Evolutionary conservation across 805 yeast genomes (phyloP), one percentile per base, ranked within the genome.

Genomic region (Metschnikowia corniflorae): DNA sequence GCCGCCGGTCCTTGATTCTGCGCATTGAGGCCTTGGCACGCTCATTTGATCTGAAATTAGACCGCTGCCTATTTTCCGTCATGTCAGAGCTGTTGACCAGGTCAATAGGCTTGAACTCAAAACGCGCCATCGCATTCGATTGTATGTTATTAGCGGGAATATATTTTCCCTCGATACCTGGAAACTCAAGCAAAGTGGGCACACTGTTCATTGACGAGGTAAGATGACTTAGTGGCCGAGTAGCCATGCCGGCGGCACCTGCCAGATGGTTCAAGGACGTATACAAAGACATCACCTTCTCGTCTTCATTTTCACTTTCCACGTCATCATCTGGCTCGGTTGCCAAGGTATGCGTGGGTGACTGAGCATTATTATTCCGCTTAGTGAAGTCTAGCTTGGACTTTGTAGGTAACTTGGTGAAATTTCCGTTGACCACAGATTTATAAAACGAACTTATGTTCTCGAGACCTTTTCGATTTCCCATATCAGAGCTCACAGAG

Each of bases 251-350:
- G 5, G 44, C 23, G 14, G 36, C 20, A 30, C 43, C 36, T 7
- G 40, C 36, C 41, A 23, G 47, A 21, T 62, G 65, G 29, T 65
- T 63, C 51, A 79, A 54, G 0, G 81, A 73, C 0, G 82, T 73
- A 49, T 79, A 80, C 16, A 79, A 55, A 0, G 85, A 78, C 85
- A 80, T 78, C 0, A 79, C 81, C 9, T 77, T 75, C 47, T 80
- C 86, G 54, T 80, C 85, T 50, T 80, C 86, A 39, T 58, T 59
- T 41, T 70, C 73, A 43, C 68, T 63, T 29, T 64, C 72, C 3
- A 40, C 37, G 8, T 51, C 63, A 6, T 49, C 54, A 2, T 50
- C 54, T 4, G 33, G 35, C 27, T 38, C 43, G 20, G 26, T 28
- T 10, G 27, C 44, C 10, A 26, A 23, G 8, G 29, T 36, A 8